These are phyloP conservation scores for Lepidium didymum DNA, from an alignment of 345 rosid species.

Conservation along the genomic window DNA sequence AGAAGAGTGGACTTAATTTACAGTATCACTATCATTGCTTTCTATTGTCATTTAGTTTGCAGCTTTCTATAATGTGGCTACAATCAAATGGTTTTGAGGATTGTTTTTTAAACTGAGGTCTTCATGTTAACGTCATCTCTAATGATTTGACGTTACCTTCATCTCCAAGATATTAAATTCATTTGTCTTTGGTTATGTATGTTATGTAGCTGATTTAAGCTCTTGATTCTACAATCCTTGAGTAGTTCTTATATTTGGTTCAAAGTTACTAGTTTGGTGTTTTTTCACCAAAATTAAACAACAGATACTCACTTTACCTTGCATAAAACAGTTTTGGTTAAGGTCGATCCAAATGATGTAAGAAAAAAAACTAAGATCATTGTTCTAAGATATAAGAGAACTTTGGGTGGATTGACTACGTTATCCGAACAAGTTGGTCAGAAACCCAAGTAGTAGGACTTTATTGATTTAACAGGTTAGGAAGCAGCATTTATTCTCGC, in stretches of 20 bases:
- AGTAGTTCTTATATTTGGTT: too few relatives aligned
- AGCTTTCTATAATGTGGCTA: conserved; percentile 25
- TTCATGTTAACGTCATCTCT: conserved; percentile 1
- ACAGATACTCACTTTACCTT: too few relatives aligned
- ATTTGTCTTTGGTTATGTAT: background rate
- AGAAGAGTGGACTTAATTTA: background rate
- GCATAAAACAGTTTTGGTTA: too few relatives aligned
- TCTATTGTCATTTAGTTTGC: conserved; percentile 19
- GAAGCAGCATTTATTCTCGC: conserved; percentile 8
- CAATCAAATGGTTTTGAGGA: background rate
- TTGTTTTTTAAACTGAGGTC: conserved; percentile 4
- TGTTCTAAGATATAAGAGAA: background rate
- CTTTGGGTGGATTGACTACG: background rate
- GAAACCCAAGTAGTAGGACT: background rate
- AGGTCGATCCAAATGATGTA: too few relatives aligned
- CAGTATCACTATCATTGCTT: background rate
- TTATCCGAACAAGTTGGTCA: background rate
- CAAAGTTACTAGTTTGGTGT: too few relatives aligned
- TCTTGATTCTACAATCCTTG: too few relatives aligned
- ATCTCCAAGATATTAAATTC: background rate
- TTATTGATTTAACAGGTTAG: conserved; percentile 3
- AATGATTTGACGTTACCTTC: background rate
- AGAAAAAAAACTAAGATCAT: background rate
- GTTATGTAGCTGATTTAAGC: background rate
- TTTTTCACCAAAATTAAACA: too few relatives aligned